Evolutionary conservation across 352 stramenopile species (phyloP).

Genomic region (Stramenopiles sp.): DNA sequence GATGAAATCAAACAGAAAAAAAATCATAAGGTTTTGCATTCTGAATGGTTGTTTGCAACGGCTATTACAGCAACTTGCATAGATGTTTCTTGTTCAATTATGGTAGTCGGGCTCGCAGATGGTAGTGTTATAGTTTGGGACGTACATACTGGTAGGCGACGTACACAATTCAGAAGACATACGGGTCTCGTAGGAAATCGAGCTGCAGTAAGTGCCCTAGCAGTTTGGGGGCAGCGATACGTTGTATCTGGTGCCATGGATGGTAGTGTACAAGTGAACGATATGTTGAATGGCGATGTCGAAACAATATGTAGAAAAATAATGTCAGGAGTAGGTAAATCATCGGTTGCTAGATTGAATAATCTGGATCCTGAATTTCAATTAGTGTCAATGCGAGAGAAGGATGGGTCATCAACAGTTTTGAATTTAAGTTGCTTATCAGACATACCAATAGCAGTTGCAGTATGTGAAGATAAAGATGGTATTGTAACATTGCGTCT

Average conservation of each 20-base stretch:
- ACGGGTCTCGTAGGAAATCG: background rate
- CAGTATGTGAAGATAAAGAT: background rate
- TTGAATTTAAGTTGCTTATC: background rate
- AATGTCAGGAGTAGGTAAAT: background rate
- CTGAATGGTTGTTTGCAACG: background rate
- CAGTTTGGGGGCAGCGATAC: background rate
- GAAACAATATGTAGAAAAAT: background rate
- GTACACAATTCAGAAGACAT: background rate
- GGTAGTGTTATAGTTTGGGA: constrained; percentile 7
- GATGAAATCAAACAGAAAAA: background rate
- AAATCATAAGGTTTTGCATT: background rate
- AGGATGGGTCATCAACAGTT: background rate
- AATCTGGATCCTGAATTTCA: background rate
- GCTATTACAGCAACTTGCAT: background rate
- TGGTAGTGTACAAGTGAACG: constrained; percentile 3
- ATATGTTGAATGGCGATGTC: background rate
- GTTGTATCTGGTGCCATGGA: constrained; percentile 6
- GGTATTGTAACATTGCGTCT: background rate
- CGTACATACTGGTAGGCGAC: background rate
- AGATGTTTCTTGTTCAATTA: background rate
- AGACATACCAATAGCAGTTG: constrained; percentile 3
- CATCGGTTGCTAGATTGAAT: background rate
- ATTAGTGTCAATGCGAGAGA: background rate
- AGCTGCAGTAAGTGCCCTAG: background rate
- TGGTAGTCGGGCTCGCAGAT: background rate